Conservation (phyloP, 495 filamentous ascomycete species). For the Talaromyces adpressus region DNA sequence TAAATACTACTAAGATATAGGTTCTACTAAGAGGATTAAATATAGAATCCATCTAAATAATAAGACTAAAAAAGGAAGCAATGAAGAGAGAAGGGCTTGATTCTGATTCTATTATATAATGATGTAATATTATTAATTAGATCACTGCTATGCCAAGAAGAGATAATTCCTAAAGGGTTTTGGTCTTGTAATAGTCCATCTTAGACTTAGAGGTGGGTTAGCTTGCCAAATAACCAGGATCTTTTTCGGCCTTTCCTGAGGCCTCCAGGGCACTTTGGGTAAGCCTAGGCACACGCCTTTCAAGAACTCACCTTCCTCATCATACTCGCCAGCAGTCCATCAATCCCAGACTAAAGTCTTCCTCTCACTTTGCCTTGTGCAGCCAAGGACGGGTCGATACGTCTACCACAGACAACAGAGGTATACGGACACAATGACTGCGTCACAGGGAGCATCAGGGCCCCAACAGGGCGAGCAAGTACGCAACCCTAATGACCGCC, state of each 20-base stretch:
- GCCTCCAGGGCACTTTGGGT: neutral
- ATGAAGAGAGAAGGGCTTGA: neutral
- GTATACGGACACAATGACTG: neutral
- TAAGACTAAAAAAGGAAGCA: neutral
- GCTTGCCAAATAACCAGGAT: neutral
- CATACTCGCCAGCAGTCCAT: neutral
- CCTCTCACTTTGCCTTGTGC: neutral
- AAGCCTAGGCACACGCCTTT: neutral
- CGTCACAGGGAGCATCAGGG: neutral
- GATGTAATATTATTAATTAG: neutral
- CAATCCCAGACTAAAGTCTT: neutral
- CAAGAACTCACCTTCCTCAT: neutral
- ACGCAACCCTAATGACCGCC: slow-evolving; percentile 24
- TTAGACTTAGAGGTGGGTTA: neutral
- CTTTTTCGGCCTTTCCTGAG: neutral
- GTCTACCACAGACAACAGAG: neutral
- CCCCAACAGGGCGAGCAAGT: neutral
- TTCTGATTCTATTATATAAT: neutral
- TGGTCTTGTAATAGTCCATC: neutral
- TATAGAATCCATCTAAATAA: neutral
- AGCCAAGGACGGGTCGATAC: neutral
- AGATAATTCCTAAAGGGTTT: neutral
- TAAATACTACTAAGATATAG: neutral
- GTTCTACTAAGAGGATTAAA: neutral
- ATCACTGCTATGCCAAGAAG: neutral